phyloP scores from a whole-genome alignment of 768 basidiomycete genomes.

The Filobasidium floriforme region DNA sequence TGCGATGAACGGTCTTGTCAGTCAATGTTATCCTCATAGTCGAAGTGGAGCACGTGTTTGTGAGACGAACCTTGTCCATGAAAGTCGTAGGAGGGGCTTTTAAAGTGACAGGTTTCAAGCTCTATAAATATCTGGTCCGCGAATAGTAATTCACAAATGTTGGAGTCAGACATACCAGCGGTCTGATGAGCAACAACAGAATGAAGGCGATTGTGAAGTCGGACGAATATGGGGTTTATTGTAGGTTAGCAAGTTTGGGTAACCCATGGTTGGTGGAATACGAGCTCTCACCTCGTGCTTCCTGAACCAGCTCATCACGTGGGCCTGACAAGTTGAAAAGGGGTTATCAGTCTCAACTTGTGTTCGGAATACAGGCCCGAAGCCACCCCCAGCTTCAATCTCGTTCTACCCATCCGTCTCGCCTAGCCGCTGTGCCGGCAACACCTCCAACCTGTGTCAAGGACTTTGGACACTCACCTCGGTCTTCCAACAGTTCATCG shows the following conservation, averaged over 20 bases:
- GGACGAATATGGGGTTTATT: background rate
- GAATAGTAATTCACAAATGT: background rate
- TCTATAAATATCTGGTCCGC: no score
- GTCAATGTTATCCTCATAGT: no score
- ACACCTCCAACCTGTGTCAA: no score
- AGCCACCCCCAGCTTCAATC: background rate
- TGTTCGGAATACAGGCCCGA: no score
- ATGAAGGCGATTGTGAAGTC: background rate
- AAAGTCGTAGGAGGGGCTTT: constrained; percentile 38
- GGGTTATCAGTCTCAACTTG: constrained; percentile 2
- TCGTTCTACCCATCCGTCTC: background rate
- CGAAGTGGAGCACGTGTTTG: no score
- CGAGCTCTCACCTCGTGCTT: constrained; percentile 35
- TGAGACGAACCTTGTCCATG: constrained; percentile 36
- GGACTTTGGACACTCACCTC: constrained; percentile 44
- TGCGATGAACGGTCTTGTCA: background rate
- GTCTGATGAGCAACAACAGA: background rate
- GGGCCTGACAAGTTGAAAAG: constrained; percentile 30
- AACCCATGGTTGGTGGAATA: no score
- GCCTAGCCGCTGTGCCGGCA: no score
- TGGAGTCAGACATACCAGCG: background rate
- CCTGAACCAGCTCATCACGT: constrained; percentile 45
- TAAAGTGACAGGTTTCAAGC: no score
- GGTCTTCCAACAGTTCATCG: constrained; percentile 89
- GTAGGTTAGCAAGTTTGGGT: no score